Evolutionary conservation across 2,329 filamentous ascomycete genomes (phyloP).

Genomic region (Sordariomycetes sp.): DNA sequence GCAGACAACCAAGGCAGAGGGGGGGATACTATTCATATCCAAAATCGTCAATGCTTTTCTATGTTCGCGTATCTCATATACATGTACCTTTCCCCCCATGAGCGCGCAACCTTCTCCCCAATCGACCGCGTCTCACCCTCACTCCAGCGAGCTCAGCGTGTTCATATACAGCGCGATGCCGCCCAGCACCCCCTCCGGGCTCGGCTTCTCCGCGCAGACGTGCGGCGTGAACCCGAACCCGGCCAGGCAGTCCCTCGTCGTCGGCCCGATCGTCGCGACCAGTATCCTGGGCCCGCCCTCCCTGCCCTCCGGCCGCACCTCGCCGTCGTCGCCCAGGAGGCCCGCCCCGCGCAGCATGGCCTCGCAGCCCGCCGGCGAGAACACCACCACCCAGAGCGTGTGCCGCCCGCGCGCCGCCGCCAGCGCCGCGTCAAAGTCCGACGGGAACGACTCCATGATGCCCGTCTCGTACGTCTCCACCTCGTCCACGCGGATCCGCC

Average conservation of each 20-base stretch:
- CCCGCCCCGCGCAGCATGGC: constrained; percentile 46
- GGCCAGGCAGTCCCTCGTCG: constrained; percentile 66
- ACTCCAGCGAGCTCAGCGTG: background rate
- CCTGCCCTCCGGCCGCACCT: constrained; percentile 13
- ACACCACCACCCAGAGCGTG: constrained; percentile 34
- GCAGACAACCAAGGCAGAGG: background rate
- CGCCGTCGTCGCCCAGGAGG: constrained; percentile 29
- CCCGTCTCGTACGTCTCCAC: constrained; percentile 78
- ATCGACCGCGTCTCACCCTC: background rate
- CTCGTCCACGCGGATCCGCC: constrained; percentile 61
- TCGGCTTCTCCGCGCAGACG: constrained; percentile 74
- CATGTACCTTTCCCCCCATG: background rate
- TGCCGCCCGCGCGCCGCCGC: constrained; percentile 51
- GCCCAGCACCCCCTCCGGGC: constrained; percentile 63
- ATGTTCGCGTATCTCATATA: no score
- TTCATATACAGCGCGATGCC: constrained; percentile 39
- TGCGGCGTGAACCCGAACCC: constrained; percentile 60
- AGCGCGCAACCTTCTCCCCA: background rate
- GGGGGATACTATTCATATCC: background rate
- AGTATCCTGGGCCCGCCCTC: constrained; percentile 38
- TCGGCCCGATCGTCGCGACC: constrained; percentile 87
- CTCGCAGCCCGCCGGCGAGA: constrained; percentile 57
- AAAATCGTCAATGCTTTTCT: no score
- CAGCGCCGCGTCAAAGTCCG: constrained; percentile 48
- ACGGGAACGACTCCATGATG: constrained; percentile 68